These are phyloP conservation scores for Penicillium argentinense DNA, from an alignment of 495 filamentous ascomycete genomes.

Conservation along the genomic window DNA sequence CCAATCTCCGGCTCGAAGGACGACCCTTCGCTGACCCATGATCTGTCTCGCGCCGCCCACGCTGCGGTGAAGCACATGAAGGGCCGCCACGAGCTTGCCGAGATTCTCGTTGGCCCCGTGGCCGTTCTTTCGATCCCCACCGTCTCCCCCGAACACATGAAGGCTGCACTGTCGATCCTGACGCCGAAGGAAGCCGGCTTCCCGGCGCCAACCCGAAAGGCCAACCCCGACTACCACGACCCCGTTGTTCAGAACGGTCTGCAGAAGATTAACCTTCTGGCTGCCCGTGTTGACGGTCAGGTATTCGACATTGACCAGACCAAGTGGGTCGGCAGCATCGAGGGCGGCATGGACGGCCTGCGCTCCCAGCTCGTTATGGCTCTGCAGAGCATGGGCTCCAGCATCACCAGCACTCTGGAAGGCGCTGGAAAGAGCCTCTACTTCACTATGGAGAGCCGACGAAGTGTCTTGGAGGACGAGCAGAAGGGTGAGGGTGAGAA, in stretches of 20 bases:
- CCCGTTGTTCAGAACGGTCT: conserved; percentile 71
- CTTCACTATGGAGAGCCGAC: conserved; percentile 77
- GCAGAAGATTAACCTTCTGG: conserved; percentile 82
- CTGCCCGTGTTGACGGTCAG: conserved; percentile 76
- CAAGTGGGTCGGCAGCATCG: conserved; percentile 82
- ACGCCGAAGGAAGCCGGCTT: conserved; percentile 68
- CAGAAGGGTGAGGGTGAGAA: conserved; percentile 36
- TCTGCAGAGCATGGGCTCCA: conserved; percentile 72
- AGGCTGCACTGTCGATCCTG: conserved; percentile 72
- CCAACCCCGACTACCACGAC: conserved; percentile 79
- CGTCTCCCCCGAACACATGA: conserved; percentile 79
- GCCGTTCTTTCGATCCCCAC: conserved; percentile 77
- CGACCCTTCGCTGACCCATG: conserved; percentile 64
- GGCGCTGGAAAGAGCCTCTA: conserved; percentile 76
- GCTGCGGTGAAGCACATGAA: conserved; percentile 53
- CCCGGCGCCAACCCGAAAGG: conserved; percentile 70
- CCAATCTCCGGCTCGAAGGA: conserved; percentile 31
- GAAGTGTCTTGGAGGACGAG: conserved; percentile 75
- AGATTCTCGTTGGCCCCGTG: conserved; percentile 77
- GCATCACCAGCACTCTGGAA: conserved; percentile 72
- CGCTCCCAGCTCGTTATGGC: conserved; percentile 77
- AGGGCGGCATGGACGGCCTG: conserved; percentile 77
- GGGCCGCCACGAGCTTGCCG: conserved; percentile 63
- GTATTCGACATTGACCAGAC: conserved; percentile 79
- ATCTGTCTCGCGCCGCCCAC: conserved; percentile 70